Conservation (phyloP, 768 basidiomycete species). For the Collybia mongolica region DNA sequence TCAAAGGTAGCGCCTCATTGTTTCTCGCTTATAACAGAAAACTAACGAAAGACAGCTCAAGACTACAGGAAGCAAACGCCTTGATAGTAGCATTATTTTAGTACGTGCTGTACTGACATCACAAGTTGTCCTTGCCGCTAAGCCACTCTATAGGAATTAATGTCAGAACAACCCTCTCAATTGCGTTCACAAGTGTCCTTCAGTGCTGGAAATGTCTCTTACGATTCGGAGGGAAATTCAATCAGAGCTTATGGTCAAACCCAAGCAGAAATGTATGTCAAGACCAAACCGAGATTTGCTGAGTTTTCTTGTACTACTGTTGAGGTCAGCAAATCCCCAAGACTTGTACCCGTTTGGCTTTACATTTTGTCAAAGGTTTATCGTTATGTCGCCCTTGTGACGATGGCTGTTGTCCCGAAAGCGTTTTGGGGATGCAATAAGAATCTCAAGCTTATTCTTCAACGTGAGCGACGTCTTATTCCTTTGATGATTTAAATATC, state of each 20-base stretch:
- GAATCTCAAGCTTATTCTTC: constrained; percentile 61
- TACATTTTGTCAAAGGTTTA: constrained; percentile 52
- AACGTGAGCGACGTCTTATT: constrained; percentile 39
- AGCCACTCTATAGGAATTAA: constrained; percentile 54
- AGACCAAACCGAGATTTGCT: constrained; percentile 70
- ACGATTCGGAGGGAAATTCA: constrained; percentile 51
- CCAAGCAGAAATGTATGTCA: constrained; percentile 42
- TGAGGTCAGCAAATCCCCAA: constrained; percentile 45
- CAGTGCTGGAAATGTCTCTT: constrained; percentile 37
- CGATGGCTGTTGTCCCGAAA: constrained; percentile 69
- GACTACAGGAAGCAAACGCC: constrained; percentile 31
- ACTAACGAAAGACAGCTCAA: constrained; percentile 29
- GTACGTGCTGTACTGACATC: constrained; percentile 30
- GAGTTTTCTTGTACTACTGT: constrained; percentile 68
- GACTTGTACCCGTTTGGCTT: neutral
- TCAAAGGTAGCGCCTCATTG: constrained; percentile 55
- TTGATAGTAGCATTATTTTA: constrained; percentile 67
- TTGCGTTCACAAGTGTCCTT: constrained; percentile 51
- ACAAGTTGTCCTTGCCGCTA: neutral
- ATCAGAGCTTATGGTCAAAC: constrained; percentile 44
- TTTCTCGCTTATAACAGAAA: neutral
- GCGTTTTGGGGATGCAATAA: constrained; percentile 73
- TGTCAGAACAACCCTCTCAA: constrained; percentile 66
- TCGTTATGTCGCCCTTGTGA: constrained; percentile 61
- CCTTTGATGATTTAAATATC: neutral